Evolutionary conservation across 2,329 filamentous ascomycete genomes (phyloP), one percentile per base, ranked within the genome.

Genomic region (Penicillium sp.): DNA sequence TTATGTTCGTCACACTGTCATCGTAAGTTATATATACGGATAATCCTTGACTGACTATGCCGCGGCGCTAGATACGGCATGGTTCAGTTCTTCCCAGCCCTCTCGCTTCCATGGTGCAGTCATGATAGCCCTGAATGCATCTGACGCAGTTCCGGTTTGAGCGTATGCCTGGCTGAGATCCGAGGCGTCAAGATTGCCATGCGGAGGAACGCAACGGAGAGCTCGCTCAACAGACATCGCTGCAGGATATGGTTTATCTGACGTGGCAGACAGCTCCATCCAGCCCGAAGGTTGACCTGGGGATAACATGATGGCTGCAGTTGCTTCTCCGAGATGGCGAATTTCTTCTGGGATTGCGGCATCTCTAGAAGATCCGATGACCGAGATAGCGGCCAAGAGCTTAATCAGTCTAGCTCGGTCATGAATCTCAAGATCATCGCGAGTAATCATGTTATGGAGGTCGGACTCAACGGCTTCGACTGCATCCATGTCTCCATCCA

Each of bases 151-250:
- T 1, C 88, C 86, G 0, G 88, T 91, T 1, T 88, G 87, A 1
- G 88, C 84, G 76, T 89, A 91, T 4, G 90, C 88, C 57, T 78
- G 77, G 2, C 89, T 84, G 48, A 97, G 72, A 53, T 90, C 89
- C 20, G 80, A 77, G 1, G 90, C 85, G 15, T 82, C 83, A 10
- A 96, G 74, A 1, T 79, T 74, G 0, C 91, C 90, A 44, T 80
- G 73, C 0, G 92, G 91, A 29, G 91, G 89, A 2, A 92, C 84
- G 7, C 83, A 85, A 61, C 86, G 85, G 30, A 83, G 67, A 0
- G 92, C 91, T n/a, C 91, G 90, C 65, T 86, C 81, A 54, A 96
- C 78, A 1, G 91, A 90, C 85, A 96, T 91, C 59, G 89, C 84
- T 2, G 89, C 87, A 7, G 82, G 77, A 59, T 80, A 80, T 4